phyloP scores from a whole-genome alignment of 305 asterid genomes.

The Solanum chacoense region DNA sequence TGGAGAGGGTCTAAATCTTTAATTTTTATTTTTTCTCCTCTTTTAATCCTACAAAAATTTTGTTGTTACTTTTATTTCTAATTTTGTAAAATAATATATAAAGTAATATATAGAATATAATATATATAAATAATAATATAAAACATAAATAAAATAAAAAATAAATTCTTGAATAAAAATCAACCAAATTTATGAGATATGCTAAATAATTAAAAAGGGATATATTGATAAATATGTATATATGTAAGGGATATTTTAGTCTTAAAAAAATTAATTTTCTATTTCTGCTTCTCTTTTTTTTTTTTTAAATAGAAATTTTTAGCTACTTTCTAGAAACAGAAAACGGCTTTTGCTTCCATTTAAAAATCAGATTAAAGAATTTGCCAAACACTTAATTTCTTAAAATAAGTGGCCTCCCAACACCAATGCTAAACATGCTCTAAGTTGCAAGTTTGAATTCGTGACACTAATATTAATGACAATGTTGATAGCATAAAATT shows the following conservation, averaged over 20 bases:
- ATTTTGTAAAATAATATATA: too few relatives aligned
- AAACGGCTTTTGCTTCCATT: not conserved
- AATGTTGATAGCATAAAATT: not conserved
- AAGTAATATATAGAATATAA: too few relatives aligned
- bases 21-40: not conserved
- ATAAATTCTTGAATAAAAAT: not conserved
- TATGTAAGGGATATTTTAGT: not conserved
- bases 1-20: not conserved
- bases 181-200: not conserved
- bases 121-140: too few relatives aligned
- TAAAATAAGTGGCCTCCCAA: too few relatives aligned
- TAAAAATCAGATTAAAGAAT: too few relatives aligned
- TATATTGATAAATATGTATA: too few relatives aligned
- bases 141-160: not conserved
- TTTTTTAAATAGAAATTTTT: too few relatives aligned
- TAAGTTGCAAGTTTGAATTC: not conserved
- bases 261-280: not conserved
- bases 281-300: not conserved
- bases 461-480: not conserved
- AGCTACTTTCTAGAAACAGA: not conserved
- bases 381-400: not conserved
- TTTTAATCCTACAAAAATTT: not conserved
- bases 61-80: not conserved
- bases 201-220: not conserved
- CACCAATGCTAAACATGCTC: not conserved